Conservation (phyloP, 441 rosid species). For the Breynia disticha region DNA sequence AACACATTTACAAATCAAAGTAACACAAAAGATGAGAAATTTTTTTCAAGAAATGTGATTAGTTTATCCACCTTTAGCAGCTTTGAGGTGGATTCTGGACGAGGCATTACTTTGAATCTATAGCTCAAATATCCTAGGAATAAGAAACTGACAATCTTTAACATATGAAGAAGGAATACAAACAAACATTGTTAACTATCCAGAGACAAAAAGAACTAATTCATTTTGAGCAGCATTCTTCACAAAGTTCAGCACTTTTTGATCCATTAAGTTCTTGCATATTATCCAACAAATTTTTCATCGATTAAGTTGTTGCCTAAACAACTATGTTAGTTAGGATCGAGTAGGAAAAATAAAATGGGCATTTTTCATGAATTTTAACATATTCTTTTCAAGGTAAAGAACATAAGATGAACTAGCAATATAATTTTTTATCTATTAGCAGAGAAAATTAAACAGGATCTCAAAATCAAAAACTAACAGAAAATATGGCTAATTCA, state of each 20-base stretch:
- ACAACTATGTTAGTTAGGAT: not conserved
- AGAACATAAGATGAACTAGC: too few relatives aligned
- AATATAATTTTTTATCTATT: too few relatives aligned
- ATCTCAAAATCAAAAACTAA: too few relatives aligned
- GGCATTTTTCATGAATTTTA: not conserved
- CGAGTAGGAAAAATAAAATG: not conserved
- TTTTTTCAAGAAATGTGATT: constrained; percentile 7
- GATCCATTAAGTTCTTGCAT: not conserved
- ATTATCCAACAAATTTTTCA: not conserved
- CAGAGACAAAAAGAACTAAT: not conserved
- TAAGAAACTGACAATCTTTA: not conserved
- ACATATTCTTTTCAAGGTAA: too few relatives aligned
- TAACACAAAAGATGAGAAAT: not conserved
- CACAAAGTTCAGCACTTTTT: not conserved
- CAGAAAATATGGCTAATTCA: too few relatives aligned
- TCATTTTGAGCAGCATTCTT: not conserved
- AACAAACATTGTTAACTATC: not conserved
- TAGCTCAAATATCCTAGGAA: constrained; percentile 54
- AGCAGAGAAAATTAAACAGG: too few relatives aligned
- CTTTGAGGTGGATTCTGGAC: constrained; percentile 27
- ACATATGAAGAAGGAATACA: not conserved
- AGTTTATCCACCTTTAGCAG: constrained; percentile 41
- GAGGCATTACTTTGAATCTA: constrained; percentile 60
- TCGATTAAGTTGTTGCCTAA: not conserved
- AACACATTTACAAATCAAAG: constrained; percentile 4